phyloP scores from a whole-genome alignment of 108 stramenopile genomes.

The Fragilariopsis cylindrus region DNA sequence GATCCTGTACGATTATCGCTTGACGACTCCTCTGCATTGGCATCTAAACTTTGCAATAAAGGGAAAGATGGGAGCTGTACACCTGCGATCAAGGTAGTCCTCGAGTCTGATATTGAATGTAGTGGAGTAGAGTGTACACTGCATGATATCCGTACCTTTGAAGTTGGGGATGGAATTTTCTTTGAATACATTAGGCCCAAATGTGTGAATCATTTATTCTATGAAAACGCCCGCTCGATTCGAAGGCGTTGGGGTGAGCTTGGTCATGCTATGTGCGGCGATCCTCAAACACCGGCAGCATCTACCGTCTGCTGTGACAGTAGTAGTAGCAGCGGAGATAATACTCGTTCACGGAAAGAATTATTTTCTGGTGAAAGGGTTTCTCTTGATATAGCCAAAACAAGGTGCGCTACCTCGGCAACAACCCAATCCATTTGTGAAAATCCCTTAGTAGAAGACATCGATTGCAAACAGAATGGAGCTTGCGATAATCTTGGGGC shows the following conservation, averaged over 20 bases:
- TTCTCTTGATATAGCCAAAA: constrained; percentile 38
- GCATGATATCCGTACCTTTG: constrained; percentile 53
- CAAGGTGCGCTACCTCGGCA: constrained; percentile 42
- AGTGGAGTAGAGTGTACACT: constrained; percentile 55
- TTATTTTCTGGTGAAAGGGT: not conserved
- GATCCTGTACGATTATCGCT: constrained; percentile 3
- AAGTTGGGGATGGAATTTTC: constrained; percentile 45
- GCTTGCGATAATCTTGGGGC: constrained; percentile 4
- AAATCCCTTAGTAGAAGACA: not conserved
- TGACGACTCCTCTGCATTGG: constrained; percentile 35
- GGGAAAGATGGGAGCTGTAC: constrained; percentile 32
- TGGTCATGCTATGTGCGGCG: constrained; percentile 26
- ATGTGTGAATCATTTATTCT: constrained; percentile 66
- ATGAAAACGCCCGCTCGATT: constrained; percentile 48
- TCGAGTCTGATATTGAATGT: constrained; percentile 47
- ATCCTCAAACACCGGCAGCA: constrained; percentile 27
- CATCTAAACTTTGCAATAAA: constrained; percentile 41
- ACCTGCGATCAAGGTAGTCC: constrained; percentile 37
- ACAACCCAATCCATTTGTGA: constrained; percentile 30
- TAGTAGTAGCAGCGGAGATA: not conserved
- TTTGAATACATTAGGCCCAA: constrained; percentile 67
- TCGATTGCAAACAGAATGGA: not conserved
- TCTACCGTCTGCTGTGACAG: constrained; percentile 24
- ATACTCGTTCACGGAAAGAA: not conserved
- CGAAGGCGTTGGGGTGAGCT: constrained; percentile 14